phyloP scores from a whole-genome alignment of 1,284 basidiomycete genomes.

The Marasmius sp. region DNA sequence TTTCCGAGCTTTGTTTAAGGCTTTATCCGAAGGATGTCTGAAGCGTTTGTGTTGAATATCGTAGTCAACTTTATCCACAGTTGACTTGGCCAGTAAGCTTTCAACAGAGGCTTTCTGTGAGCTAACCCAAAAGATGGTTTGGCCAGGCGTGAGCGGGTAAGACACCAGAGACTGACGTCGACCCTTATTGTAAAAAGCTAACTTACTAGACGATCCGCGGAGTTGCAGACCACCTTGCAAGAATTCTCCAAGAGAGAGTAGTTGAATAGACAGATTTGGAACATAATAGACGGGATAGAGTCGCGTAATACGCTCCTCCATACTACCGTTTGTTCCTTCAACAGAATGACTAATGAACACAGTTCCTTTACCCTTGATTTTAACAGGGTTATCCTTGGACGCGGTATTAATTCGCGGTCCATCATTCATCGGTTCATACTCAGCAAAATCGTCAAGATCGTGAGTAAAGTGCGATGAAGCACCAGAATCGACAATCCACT shows the following conservation, averaged over 20 bases:
- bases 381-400: neutral
- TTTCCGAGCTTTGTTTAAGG: neutral
- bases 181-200: neutral
- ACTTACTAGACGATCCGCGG: neutral
- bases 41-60: neutral
- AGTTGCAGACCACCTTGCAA: neutral
- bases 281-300: constrained; percentile 5
- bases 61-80: neutral
- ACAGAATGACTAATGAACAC: constrained; percentile 2
- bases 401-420: constrained; percentile 1
- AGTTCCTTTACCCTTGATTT: neutral
- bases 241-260: constrained; percentile 2
- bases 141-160: neutral
- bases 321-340: neutral
- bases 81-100: neutral
- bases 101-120: neutral
- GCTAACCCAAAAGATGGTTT: neutral
- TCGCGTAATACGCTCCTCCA: neutral
- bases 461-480: constrained; percentile 4
- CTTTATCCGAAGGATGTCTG: neutral
- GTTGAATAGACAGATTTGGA: neutral
- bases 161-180: neutral
- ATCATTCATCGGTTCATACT: neutral
- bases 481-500: constrained; percentile 6
- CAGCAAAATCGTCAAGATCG: constrained; percentile 1